phyloP scores from a whole-genome alignment of 2,329 filamentous ascomycete species.

The Ophiostoma perfectum region DNA sequence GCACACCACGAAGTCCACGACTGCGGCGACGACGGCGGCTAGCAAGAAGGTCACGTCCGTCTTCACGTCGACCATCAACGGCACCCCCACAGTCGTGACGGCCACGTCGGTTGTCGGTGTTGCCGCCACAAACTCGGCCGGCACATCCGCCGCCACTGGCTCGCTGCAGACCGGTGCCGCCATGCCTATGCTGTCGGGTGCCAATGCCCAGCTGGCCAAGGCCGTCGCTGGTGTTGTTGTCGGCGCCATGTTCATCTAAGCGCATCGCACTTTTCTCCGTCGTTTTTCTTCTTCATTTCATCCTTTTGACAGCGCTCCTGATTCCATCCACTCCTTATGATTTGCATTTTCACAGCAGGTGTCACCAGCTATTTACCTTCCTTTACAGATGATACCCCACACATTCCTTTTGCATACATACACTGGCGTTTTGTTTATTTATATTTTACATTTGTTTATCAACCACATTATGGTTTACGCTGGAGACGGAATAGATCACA shows the following conservation, averaged over 20 bases:
- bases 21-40: background rate
- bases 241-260: conserved; percentile 26
- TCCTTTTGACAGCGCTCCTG: conserved; percentile 11
- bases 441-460: conserved; percentile 6
- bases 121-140: conserved; percentile 30
- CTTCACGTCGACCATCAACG: conserved; percentile 44
- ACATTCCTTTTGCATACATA: conserved; percentile 27
- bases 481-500: background rate
- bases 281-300: background rate
- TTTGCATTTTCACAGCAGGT: conserved; percentile 9
- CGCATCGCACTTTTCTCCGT: background rate
- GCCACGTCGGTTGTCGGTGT: conserved; percentile 47
- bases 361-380: conserved; percentile 14
- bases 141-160: conserved; percentile 34
- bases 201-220: conserved; percentile 20
- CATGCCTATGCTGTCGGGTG: conserved; percentile 10
- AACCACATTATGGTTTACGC: background rate
- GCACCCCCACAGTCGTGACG: conserved; percentile 43
- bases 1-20: conserved; percentile 1
- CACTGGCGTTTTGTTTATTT: conserved; percentile 18
- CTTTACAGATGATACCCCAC: conserved; percentile 9
- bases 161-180: conserved; percentile 32
- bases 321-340: conserved; percentile 14
- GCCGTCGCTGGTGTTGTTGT: conserved; percentile 26
- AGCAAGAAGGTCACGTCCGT: conserved; percentile 33